phyloP scores from a whole-genome alignment of 257 asterid species.

The Ligustrum vulgare region DNA sequence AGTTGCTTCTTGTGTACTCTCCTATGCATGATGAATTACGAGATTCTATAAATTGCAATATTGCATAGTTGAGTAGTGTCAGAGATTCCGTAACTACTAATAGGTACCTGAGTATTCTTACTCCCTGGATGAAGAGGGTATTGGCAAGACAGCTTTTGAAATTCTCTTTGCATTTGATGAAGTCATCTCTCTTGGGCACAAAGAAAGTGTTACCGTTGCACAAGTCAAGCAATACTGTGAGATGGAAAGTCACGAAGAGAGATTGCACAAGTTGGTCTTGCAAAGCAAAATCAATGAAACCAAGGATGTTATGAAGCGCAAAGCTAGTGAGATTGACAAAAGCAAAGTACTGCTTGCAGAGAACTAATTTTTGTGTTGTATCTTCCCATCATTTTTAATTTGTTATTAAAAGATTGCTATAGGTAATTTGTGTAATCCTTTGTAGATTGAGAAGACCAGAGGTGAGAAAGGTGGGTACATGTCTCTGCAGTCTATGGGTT shows the following conservation, averaged over 20 bases:
- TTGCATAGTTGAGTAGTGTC: conserved; percentile 4
- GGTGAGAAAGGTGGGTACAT: conserved; percentile 70
- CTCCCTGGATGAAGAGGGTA: conserved; percentile 90
- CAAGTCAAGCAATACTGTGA: conserved; percentile 97
- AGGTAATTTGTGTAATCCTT: conserved; percentile 12
- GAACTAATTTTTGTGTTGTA: conserved; percentile 11
- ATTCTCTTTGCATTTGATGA: conserved; percentile 93
- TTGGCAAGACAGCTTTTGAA: conserved; percentile 81
- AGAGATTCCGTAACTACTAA: conserved; percentile 41
- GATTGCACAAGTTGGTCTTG: conserved; percentile 76
- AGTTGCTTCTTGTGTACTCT: background rate
- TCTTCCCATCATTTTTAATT: conserved; percentile 20
- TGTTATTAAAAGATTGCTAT: conserved; percentile 2
- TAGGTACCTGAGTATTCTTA: conserved; percentile 93
- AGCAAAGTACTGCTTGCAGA: conserved; percentile 60
- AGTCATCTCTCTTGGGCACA: conserved; percentile 87
- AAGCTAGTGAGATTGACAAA: conserved; percentile 94
- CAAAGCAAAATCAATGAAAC: conserved; percentile 91
- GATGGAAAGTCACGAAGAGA: conserved; percentile 97
- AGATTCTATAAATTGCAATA: background rate
- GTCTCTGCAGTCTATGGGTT: conserved; percentile 74
- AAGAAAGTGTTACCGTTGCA: conserved; percentile 82
- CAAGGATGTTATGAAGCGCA: conserved; percentile 85
- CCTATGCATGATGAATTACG: background rate
- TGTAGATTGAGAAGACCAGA: conserved; percentile 75